Percentiles rank a stretch among this genome's conserved stretches.
Conservation (phyloP, 169 alveolate species). For the Plasmodium gaboni region DNA sequence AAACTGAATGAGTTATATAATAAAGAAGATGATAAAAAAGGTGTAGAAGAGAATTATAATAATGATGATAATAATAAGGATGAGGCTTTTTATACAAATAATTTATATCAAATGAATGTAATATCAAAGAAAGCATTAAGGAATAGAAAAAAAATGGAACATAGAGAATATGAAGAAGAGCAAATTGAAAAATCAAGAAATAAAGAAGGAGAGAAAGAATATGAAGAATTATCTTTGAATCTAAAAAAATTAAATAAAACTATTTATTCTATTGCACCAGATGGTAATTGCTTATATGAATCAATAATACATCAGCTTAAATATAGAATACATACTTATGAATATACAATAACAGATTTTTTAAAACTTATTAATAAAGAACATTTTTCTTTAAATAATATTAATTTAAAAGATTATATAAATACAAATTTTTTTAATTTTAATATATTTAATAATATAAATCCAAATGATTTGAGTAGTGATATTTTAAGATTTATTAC, state of each 20-base stretch:
- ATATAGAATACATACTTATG: conserved; percentile 21
- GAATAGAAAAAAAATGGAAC: conserved; percentile 47
- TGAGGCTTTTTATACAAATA: conserved; percentile 2
- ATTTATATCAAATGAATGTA: conserved; percentile 25
- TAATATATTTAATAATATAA: conserved; percentile 23
- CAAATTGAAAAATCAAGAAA: conserved; percentile 36
- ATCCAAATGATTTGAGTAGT: conserved; percentile 39
- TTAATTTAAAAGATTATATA: conserved; percentile 47
- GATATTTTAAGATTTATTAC: conserved; percentile 48
- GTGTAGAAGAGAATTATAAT: not conserved
- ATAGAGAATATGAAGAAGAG: conserved; percentile 36
- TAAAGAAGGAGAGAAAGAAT: conserved; percentile 48
- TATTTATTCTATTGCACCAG: conserved; percentile 61
- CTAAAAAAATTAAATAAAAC: conserved; percentile 42
- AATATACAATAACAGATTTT: conserved; percentile 20
- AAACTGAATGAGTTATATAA: conserved; percentile 36
- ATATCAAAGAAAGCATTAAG: conserved; percentile 37
- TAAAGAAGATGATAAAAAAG: not conserved
- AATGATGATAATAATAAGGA: conserved; percentile 10
- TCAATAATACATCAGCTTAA: conserved; percentile 71
- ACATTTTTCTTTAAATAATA: conserved; percentile 18
- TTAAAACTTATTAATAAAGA: conserved; percentile 38
- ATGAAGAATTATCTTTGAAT: conserved; percentile 17
- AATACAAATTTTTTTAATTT: conserved; percentile 29
- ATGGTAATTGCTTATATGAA: conserved; percentile 70